These are phyloP conservation scores for Xerocomus spinulosus DNA, from an alignment of 768 basidiomycete species.

Conservation along the genomic window DNA sequence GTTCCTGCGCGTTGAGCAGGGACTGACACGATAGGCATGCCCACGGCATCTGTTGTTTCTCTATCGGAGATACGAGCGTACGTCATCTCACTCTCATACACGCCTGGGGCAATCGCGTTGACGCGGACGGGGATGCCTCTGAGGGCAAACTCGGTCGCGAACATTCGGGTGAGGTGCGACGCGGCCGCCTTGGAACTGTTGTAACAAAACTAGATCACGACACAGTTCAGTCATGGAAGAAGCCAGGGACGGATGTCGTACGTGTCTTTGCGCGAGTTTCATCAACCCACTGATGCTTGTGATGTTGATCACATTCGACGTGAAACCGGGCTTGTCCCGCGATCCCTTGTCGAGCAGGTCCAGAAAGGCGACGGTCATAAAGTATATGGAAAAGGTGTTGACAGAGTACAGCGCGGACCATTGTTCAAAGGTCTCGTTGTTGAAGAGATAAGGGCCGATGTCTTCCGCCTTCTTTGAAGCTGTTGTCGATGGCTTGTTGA, in stretches of 20 bases:
- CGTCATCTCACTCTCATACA: constrained; percentile 77
- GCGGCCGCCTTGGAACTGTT: constrained; percentile 79
- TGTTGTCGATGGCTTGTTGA: constrained; percentile 51
- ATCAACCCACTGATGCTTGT: constrained; percentile 72
- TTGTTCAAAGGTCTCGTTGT: constrained; percentile 55
- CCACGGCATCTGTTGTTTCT: constrained; percentile 47
- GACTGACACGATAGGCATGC: constrained; percentile 55
- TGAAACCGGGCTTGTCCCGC: constrained; percentile 51
- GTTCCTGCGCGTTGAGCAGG: constrained; percentile 61
- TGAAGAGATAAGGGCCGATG: constrained; percentile 64
- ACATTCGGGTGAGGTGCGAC: constrained; percentile 70
- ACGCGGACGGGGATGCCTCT: constrained; percentile 66
- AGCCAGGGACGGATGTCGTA: constrained; percentile 34
- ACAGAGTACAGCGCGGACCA: constrained; percentile 62
- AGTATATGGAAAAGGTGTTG: constrained; percentile 76
- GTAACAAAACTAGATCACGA: constrained; percentile 59
- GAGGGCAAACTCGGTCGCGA: constrained; percentile 71
- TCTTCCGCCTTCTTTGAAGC: constrained; percentile 61
- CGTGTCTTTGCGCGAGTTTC: constrained; percentile 73
- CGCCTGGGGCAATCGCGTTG: constrained; percentile 71
- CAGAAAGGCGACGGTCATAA: constrained; percentile 71
- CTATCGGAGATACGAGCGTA: constrained; percentile 42
- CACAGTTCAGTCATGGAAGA: neutral
- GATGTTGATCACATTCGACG: constrained; percentile 69
- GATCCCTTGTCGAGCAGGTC: constrained; percentile 72